Base-by-base conservation (phyloP, 2,329 filamentous ascomycete genomes). In the Geosmithia putterillii region DNA sequence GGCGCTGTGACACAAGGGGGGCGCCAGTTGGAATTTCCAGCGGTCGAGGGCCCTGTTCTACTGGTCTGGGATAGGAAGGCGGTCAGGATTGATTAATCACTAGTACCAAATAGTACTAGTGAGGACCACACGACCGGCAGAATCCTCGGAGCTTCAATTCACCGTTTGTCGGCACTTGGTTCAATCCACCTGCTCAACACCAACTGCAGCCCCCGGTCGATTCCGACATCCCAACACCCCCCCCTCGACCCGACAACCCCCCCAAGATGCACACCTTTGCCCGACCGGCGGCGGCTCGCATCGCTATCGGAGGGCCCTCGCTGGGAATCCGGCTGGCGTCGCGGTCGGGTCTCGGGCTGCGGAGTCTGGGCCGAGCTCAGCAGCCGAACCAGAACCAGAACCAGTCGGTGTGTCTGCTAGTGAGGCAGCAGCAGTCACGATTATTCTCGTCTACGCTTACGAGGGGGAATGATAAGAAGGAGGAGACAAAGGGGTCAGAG, bases 181-280 rank as follows among this genome's bases (percentile, higher is more conserved):
- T n/a, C n/a, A n/a, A n/a, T n/a, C n/a, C n/a, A n/a, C n/a, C n/a
- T n/a, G n/a, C n/a, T n/a, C n/a, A n/a, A n/a, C n/a, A n/a, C n/a
- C n/a, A n/a, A n/a, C n/a, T n/a, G n/a, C 23, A 6, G 23, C 23
- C 23, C 7, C 23, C 6, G 10, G 23, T 25, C 23, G 6, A 6
- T 6, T n/a, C 15, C 34, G 7, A 6, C 6, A 6, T 36, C 34
- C 6, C 7, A 36, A 36, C 34, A 6, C 7, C 34, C 15, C 34
- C 34, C 34, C 34, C 34, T 32, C 10, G n/a, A 14, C 25, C 15
- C 22, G 34, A 10, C 18, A 23, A 10, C 28, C 10, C 20, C 42
- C 17, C 14, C 34, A 50, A 48, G 42, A 63, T 63, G 61, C 60
- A 60, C 52, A 56, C 57, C 21, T 53, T 63, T 48, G 56, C 54